Percentiles rank a stretch among this genome's conserved stretches.
phyloP scores from a whole-genome alignment of 2,329 filamentous ascomycete species.

The Paradendryphiella salina region DNA sequence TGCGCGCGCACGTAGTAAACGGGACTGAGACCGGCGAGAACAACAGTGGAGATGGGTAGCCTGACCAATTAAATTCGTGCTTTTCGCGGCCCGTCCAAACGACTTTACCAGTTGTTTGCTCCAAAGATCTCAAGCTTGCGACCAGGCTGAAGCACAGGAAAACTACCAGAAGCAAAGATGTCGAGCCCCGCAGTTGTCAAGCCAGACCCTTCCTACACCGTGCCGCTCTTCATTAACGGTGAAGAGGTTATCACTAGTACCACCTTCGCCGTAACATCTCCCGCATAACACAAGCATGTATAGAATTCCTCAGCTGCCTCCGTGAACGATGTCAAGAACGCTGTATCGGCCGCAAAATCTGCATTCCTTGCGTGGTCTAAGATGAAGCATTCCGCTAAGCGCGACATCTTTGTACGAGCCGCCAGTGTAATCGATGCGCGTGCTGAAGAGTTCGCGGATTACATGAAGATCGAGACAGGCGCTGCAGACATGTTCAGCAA shows the following conservation, averaged over 20 bases:
- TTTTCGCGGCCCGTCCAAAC: background rate
- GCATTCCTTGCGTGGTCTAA: conserved; percentile 72
- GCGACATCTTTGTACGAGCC: conserved; percentile 71
- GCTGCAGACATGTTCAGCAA: conserved; percentile 47
- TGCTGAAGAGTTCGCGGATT: conserved; percentile 62
- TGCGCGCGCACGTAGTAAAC: background rate
- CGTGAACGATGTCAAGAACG: conserved; percentile 58
- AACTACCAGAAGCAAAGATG: conserved; percentile 7
- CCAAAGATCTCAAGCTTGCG: background rate
- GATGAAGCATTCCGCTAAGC: conserved; percentile 62
- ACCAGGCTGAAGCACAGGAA: background rate
- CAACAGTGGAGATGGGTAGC: background rate
- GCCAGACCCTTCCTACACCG: conserved; percentile 35
- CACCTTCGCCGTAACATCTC: conserved; percentile 62
- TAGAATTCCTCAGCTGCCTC: conserved; percentile 62
- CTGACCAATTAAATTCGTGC: background rate
- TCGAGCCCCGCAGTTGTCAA: conserved; percentile 3
- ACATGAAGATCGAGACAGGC: conserved; percentile 64
- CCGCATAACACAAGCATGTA: conserved; percentile 57
- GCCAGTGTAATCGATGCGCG: conserved; percentile 66
- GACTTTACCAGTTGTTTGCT: background rate
- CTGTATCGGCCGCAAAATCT: conserved; percentile 63
- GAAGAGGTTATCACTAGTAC: conserved; percentile 53
- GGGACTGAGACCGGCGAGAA: background rate
- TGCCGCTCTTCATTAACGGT: conserved; percentile 56